Evolutionary conservation across 495 filamentous ascomycete genomes (phyloP).

Genomic region (Penicillium mononematosum): DNA sequence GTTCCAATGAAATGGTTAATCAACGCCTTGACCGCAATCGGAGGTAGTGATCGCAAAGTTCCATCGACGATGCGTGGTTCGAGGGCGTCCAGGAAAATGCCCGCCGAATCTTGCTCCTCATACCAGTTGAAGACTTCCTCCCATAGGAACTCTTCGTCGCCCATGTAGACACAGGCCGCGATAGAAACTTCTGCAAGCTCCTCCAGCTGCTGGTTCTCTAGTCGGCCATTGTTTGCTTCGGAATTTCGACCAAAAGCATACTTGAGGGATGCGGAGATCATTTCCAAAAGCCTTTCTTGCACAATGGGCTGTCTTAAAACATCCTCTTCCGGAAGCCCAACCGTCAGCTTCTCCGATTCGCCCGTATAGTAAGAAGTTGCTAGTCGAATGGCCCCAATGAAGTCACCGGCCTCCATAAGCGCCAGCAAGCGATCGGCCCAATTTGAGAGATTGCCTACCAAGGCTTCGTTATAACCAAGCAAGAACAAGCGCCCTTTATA

Average conservation of each 20-base stretch:
- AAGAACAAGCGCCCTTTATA: constrained; percentile 95
- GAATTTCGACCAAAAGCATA: constrained; percentile 74
- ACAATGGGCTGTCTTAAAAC: constrained; percentile 74
- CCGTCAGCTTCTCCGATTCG: constrained; percentile 82
- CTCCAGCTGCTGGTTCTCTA: constrained; percentile 59
- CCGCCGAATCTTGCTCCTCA: constrained; percentile 69
- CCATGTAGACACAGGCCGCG: constrained; percentile 72
- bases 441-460: constrained; percentile 87
- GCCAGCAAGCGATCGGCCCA: constrained; percentile 98
- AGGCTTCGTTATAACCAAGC: constrained; percentile 84
- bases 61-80: constrained; percentile 82
- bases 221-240: constrained; percentile 47
- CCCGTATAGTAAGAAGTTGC: constrained; percentile 92
- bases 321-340: constrained; percentile 89
- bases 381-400: constrained; percentile 83
- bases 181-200: constrained; percentile 83
- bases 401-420: constrained; percentile 92
- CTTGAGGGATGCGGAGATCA: constrained; percentile 89
- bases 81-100: constrained; percentile 80
- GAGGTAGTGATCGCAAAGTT: constrained; percentile 72
- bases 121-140: constrained; percentile 88
- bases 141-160: constrained; percentile 78
- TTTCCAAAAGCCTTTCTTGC: constrained; percentile 83
- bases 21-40: constrained; percentile 80
- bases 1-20: constrained; percentile 74